A percentile compares a stretch with the other conserved stretches of the same genome.
These are phyloP conservation scores for Cryptococcus floricola DNA, from an alignment of 1,284 basidiomycete genomes.

Conservation along the genomic window DNA sequence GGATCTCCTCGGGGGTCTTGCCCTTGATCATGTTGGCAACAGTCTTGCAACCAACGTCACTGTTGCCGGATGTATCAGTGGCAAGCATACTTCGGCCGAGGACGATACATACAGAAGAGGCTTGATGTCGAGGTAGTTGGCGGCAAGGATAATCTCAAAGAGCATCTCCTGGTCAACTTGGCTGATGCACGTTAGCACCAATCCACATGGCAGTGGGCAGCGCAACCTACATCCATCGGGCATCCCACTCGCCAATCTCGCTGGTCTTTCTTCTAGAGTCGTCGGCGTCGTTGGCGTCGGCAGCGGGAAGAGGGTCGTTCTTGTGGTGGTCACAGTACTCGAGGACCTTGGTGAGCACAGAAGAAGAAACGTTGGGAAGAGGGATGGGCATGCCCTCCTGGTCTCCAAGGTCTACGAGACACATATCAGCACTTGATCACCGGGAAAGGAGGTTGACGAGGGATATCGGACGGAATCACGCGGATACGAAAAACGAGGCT, in stretches of 20 bases:
- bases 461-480: neutral
- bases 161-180: conserved; percentile 75
- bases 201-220: neutral
- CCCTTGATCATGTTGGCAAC: conserved; percentile 98
- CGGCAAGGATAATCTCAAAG: conserved; percentile 98
- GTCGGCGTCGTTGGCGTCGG: conserved; percentile 70
- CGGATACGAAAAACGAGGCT: neutral
- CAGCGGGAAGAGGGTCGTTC: conserved; percentile 86
- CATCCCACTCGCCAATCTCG: conserved; percentile 98
- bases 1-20: conserved; percentile 82
- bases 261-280: conserved; percentile 96
- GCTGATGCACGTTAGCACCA: neutral
- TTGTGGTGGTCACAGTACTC: conserved; percentile 99
- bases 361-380: conserved; percentile 92
- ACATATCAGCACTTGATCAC: neutral
- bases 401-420: conserved; percentile 76
- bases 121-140: conserved; percentile 99
- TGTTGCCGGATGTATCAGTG: conserved; percentile 38
- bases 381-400: conserved; percentile 85
- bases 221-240: conserved; percentile 71
- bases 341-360: conserved; percentile 95
- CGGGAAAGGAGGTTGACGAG: neutral
- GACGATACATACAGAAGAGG: conserved; percentile 72
- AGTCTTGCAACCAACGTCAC: conserved; percentile 99
- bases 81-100: conserved; percentile 3